phyloP scores from a whole-genome alignment of 2,329 filamentous ascomycete species.

The Fusarium guadeloupense region DNA sequence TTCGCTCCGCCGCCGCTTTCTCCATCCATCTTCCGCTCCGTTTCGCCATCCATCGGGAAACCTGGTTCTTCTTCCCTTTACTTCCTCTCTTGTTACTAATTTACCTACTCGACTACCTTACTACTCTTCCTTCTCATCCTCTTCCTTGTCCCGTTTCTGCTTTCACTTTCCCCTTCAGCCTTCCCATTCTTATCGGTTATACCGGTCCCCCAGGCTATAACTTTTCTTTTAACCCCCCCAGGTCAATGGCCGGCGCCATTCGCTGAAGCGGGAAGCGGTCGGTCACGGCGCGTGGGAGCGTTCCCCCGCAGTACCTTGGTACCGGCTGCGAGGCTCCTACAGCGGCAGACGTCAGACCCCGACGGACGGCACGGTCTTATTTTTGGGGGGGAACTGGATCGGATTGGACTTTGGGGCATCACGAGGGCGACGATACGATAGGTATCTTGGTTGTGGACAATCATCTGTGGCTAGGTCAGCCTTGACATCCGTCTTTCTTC shows the following conservation, averaged over 20 bases:
- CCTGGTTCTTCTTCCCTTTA: constrained; percentile 33
- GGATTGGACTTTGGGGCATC: constrained; percentile 15
- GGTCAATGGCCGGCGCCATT: constrained; percentile 67
- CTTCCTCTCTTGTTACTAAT: constrained; percentile 11
- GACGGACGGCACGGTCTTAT: constrained; percentile 13
- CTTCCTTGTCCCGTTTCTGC: background rate
- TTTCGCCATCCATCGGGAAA: constrained; percentile 38
- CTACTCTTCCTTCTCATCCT: constrained; percentile 11
- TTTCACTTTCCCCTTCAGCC: constrained; percentile 12
- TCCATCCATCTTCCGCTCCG: constrained; percentile 31
- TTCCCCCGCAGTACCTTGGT: constrained; percentile 66
- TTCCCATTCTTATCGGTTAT: constrained; percentile 9
- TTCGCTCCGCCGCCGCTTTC: constrained; percentile 23
- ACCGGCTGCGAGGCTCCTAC: constrained; percentile 44
- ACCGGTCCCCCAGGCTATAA: constrained; percentile 25
- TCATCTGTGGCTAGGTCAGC: constrained; percentile 4
- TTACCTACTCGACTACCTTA: constrained; percentile 15
- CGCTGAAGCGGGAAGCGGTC: constrained; percentile 62
- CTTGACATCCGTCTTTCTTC: background rate
- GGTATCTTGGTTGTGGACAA: constrained; percentile 8
- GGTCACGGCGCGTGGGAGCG: constrained; percentile 67
- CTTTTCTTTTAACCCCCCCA: constrained; percentile 34
- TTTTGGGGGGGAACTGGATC: constrained; percentile 21
- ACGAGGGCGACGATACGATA: constrained; percentile 7
- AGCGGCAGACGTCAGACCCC: constrained; percentile 30